Evolutionary conservation across 257 asterid species (phyloP).

Genomic region (Solanum clarkiae): DNA sequence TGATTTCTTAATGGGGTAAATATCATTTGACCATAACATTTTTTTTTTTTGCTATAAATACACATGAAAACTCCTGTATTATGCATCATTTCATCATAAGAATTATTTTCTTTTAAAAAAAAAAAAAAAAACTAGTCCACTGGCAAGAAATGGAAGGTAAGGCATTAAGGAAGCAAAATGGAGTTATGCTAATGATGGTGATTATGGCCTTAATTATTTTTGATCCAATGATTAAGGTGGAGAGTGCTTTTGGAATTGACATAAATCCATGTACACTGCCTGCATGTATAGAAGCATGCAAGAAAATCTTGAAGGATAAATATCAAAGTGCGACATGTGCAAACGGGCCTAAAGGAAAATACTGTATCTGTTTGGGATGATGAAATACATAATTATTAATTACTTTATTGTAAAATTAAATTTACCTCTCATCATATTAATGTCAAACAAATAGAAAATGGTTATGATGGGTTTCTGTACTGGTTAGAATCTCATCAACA

Average conservation of each 20-base stretch:
- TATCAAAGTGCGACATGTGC: conserved; percentile 42
- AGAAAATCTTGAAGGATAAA: conserved; percentile 20
- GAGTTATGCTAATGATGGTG: neutral
- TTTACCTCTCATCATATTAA: neutral
- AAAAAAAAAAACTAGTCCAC: too few relatives aligned
- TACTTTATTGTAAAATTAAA: neutral
- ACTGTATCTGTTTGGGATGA: conserved; percentile 34
- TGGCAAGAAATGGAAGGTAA: neutral
- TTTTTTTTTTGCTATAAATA: neutral
- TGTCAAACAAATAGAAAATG: neutral
- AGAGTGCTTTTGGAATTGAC: conserved; percentile 36
- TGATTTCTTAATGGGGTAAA: neutral
- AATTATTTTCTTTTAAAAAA: too few relatives aligned
- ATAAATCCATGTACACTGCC: conserved; percentile 42
- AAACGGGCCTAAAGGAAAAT: conserved; percentile 36
- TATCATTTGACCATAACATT: neutral
- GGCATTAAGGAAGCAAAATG: neutral
- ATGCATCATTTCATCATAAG: neutral
- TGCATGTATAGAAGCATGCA: conserved; percentile 36
- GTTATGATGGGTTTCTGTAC: neutral
- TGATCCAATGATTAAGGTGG: conserved; percentile 21
- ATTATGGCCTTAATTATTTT: neutral
- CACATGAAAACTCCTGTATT: neutral
- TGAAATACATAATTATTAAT: neutral
- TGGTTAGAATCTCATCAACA: neutral